Evolutionary conservation across 257 asterid genomes (phyloP).

Genomic region (Nyctanthes arbortristis): DNA sequence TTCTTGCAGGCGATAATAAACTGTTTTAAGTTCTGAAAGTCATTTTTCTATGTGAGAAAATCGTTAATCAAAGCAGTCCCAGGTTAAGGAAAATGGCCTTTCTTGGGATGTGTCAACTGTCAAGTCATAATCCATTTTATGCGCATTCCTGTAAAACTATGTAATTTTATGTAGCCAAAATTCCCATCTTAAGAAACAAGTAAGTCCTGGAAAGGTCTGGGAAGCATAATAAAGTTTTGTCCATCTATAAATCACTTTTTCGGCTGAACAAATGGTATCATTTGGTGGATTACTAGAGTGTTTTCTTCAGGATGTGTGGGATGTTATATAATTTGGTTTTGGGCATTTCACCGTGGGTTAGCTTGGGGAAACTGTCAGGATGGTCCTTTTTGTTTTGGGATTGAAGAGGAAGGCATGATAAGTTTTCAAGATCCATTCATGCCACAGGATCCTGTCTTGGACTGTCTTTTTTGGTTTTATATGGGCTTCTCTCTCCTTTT

Average conservation of each 20-base stretch:
- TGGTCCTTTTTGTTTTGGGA: slow-evolving; percentile 9
- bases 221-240: slow-evolving; percentile 9
- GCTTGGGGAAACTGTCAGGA: slow-evolving; percentile 14
- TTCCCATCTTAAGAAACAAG: neutral
- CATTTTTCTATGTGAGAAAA: neutral
- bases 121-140: slow-evolving; percentile 11
- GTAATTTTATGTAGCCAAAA: slow-evolving; percentile 4
- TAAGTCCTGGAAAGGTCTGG: slow-evolving; percentile 5
- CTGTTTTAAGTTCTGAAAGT: neutral
- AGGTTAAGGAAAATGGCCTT: neutral
- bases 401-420: slow-evolving; percentile 11
- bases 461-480: slow-evolving; percentile 6
- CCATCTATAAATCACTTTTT: neutral
- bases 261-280: slow-evolving; percentile 5
- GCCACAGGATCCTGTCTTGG: slow-evolving; percentile 5
- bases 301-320: slow-evolving; percentile 5
- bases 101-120: slow-evolving; percentile 19
- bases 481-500: slow-evolving; percentile 18
- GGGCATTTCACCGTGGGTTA: slow-evolving; percentile 16
- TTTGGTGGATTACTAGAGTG: slow-evolving; percentile 22
- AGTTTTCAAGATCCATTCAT: neutral
- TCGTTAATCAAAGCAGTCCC: neutral
- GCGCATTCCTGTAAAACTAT: slow-evolving; percentile 5
- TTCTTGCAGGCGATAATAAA: no score
- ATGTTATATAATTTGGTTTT: slow-evolving; percentile 4